phyloP scores from a whole-genome alignment of 2,329 filamentous ascomycete species.

The Trichophyton equinum region DNA sequence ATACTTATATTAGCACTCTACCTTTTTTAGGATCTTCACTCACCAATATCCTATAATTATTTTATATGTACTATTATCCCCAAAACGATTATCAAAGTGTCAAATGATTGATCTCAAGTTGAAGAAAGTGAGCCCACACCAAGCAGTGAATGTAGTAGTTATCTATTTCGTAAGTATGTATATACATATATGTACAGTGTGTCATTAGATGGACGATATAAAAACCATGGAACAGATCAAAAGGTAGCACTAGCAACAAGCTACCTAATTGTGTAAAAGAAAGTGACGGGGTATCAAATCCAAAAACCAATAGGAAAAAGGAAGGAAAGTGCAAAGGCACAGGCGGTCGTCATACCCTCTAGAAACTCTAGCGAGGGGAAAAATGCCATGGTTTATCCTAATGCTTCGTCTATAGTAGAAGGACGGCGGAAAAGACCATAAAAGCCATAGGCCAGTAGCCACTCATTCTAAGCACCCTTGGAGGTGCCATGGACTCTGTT shows the following conservation, averaged over 20 bases:
- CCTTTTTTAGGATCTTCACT: constrained; percentile 1
- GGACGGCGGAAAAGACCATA: constrained; percentile 25
- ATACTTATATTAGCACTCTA: not conserved
- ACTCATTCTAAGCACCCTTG: constrained; percentile 21
- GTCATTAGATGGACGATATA: not conserved
- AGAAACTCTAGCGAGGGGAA: too few relatives aligned
- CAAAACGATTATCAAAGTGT: not conserved
- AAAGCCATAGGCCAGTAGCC: constrained; percentile 34
- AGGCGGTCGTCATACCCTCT: too few relatives aligned
- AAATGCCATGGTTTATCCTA: not conserved
- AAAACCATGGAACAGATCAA: not conserved
- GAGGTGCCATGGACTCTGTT: constrained; percentile 13
- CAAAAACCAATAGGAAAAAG: not conserved
- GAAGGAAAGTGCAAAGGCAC: not conserved
- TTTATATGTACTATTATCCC: not conserved
- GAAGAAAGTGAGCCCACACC: too few relatives aligned
- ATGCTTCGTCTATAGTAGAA: constrained; percentile 21
- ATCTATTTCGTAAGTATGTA: not conserved
- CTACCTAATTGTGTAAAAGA: not conserved
- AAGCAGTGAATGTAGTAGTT: not conserved
- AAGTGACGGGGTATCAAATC: constrained; percentile 3
- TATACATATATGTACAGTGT: not conserved
- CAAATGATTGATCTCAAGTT: not conserved
- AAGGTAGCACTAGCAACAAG: not conserved
- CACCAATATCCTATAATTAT: not conserved